These are phyloP conservation scores for Penicillium italicum DNA, from an alignment of 2,329 filamentous ascomycete genomes.

Conservation along the genomic window DNA sequence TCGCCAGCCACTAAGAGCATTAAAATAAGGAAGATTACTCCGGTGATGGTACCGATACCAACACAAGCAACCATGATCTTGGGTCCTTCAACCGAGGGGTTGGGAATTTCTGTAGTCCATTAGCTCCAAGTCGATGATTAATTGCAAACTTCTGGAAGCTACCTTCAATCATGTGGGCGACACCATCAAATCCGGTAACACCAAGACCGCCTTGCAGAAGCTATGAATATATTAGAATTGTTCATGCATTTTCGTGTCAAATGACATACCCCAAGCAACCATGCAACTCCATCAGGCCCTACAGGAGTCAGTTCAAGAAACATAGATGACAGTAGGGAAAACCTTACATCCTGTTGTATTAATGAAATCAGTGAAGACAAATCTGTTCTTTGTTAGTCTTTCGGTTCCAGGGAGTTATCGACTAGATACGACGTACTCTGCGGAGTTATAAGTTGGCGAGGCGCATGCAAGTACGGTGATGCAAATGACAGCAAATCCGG, in stretches of 20 bases:
- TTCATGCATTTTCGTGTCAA: background rate
- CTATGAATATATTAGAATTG: slow-evolving; percentile 24
- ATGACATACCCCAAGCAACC: slow-evolving; percentile 42
- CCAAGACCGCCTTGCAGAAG: slow-evolving; percentile 52
- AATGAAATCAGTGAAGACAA: slow-evolving; percentile 62
- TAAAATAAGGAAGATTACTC: slow-evolving; percentile 60
- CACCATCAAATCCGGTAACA: slow-evolving; percentile 51
- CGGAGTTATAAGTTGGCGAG: slow-evolving; percentile 62
- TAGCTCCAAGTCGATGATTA: background rate
- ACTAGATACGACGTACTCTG: slow-evolving; percentile 48
- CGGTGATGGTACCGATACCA: slow-evolving; percentile 59
- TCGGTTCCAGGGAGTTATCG: too few relatives aligned
- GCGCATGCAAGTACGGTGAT: slow-evolving; percentile 66
- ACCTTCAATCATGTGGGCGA: slow-evolving; percentile 53
- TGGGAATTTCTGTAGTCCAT: slow-evolving; percentile 38
- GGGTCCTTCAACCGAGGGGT: slow-evolving; percentile 54
- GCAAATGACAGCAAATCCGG: slow-evolving; percentile 66
- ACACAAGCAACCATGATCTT: slow-evolving; percentile 65
- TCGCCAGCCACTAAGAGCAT: slow-evolving; percentile 63
- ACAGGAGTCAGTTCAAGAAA: slow-evolving; percentile 11
- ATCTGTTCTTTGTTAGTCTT: slow-evolving; percentile 22
- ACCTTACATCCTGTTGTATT: slow-evolving; percentile 60
- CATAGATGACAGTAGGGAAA: background rate
- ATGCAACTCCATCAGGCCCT: slow-evolving; percentile 60
- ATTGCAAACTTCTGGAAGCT: background rate